Conservation (phyloP, 164 flowering plant species). For the Vitis cinerea region DNA sequence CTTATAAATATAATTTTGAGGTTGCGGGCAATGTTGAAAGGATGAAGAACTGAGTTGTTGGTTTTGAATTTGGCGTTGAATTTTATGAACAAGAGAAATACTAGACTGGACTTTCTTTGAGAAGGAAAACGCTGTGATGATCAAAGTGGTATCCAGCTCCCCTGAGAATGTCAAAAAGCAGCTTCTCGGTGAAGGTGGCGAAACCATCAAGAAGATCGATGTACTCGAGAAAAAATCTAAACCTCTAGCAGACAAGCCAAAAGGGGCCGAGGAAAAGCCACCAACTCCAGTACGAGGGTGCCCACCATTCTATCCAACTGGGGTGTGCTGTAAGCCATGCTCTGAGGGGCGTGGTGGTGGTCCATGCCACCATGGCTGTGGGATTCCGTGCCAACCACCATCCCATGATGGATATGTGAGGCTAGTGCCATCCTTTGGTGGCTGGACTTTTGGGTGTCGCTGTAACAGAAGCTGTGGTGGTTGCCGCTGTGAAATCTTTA, state of each 20-base stretch:
- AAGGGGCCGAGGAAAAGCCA: too few species aligned
- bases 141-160: slow-evolving; percentile 32
- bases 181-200: slow-evolving; percentile 29
- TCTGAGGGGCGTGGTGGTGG: slow-evolving; percentile 8
- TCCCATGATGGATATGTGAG: slow-evolving; percentile 11
- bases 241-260: too few species aligned
- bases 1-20: neutral
- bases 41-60: neutral
- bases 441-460: neutral
- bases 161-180: slow-evolving; percentile 36
- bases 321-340: slow-evolving; percentile 12
- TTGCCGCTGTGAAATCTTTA: neutral
- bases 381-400: neutral
- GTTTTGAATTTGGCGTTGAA: neutral
- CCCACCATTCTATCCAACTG: neutral
- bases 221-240: too few species aligned
- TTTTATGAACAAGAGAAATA: slow-evolving; percentile 30
- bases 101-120: slow-evolving; percentile 34
- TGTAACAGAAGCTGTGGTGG: slow-evolving; percentile 3
- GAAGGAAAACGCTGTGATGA: slow-evolving; percentile 34
- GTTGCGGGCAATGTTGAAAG: neutral
- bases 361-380: neutral
- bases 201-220: slow-evolving; percentile 32
- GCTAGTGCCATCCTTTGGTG: slow-evolving; percentile 5
- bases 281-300: too few species aligned